phyloP scores from a whole-genome alignment of 2,329 filamentous ascomycete species.

The Pestalotiopsis sp. region DNA sequence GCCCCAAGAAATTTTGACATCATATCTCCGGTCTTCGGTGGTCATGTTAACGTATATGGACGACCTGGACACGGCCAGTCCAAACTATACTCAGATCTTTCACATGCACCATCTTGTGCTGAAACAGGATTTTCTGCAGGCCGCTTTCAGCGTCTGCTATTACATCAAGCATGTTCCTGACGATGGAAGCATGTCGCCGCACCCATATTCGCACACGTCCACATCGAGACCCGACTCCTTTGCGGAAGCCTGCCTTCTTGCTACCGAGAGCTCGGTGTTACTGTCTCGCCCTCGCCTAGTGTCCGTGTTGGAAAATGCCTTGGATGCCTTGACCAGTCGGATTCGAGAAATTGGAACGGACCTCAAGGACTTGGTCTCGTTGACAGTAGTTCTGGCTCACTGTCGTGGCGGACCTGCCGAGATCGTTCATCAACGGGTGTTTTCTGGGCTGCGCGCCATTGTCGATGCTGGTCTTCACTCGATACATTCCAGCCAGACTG shows the following conservation, averaged over 20 bases:
- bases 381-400: slow-evolving; percentile 50
- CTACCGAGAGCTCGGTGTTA: slow-evolving; percentile 29
- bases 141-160: slow-evolving; percentile 57
- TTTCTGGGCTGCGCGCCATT: slow-evolving; percentile 42
- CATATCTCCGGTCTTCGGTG: slow-evolving; percentile 58
- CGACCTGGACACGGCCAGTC: slow-evolving; percentile 50
- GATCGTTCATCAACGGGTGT: slow-evolving; percentile 43
- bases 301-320: slow-evolving; percentile 44
- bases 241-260: slow-evolving; percentile 27
- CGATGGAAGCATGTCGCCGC: slow-evolving; percentile 11
- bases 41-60: slow-evolving; percentile 58
- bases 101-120: slow-evolving; percentile 57
- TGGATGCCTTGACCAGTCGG: slow-evolving; percentile 45
- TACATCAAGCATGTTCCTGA: slow-evolving; percentile 45
- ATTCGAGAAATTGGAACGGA: slow-evolving; percentile 51
- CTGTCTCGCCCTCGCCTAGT: slow-evolving; percentile 28
- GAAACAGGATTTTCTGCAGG: slow-evolving; percentile 57
- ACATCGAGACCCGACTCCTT: slow-evolving; percentile 21
- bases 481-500: slow-evolving; percentile 45
- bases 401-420: slow-evolving; percentile 43
- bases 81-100: slow-evolving; percentile 49
- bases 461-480: slow-evolving; percentile 47
- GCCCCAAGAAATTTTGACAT: slow-evolving; percentile 52
- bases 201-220: slow-evolving; percentile 19
- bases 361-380: slow-evolving; percentile 50